These are phyloP conservation scores for Plantago elongata DNA, from an alignment of 257 asterid species.

Conservation along the genomic window DNA sequence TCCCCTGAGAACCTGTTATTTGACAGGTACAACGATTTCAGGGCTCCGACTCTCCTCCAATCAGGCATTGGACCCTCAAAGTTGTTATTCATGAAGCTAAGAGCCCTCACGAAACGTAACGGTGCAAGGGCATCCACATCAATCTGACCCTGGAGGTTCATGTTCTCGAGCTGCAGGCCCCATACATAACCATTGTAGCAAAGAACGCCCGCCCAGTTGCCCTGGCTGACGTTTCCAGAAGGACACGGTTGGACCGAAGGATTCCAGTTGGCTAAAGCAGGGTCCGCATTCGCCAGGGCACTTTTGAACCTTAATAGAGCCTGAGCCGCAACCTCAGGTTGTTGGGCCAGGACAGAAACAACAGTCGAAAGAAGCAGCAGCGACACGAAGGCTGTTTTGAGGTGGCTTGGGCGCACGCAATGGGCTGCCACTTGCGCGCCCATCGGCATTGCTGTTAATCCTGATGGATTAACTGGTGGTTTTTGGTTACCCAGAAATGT, in stretches of 20 bases:
- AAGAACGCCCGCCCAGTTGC: conserved; percentile 67
- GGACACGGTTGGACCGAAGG: conserved; percentile 51
- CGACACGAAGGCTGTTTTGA: neutral
- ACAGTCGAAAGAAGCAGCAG: conserved; percentile 2
- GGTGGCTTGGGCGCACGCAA: conserved; percentile 33
- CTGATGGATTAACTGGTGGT: neutral
- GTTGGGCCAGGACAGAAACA: conserved; percentile 14
- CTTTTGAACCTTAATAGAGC: conserved; percentile 56
- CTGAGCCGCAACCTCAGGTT: conserved; percentile 18
- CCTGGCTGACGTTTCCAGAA: conserved; percentile 24
- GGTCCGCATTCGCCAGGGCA: conserved; percentile 37
- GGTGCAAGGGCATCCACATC: conserved; percentile 56
- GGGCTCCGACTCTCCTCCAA: conserved; percentile 71
- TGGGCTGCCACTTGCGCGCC: conserved; percentile 52
- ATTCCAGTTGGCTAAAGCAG: conserved; percentile 54
- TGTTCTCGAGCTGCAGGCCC: conserved; percentile 77
- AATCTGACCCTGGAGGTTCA: conserved; percentile 64
- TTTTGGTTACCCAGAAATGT: neutral
- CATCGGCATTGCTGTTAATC: conserved; percentile 23
- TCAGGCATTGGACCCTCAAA: conserved; percentile 83
- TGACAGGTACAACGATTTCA: conserved; percentile 67
- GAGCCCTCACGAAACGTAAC: conserved; percentile 43
- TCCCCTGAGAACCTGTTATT: conserved; percentile 59
- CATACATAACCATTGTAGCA: conserved; percentile 62
- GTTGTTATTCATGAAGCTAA: conserved; percentile 65